Conservation (phyloP, 2,329 filamentous ascomycete species). For the Tolypocladium paradoxum region DNA sequence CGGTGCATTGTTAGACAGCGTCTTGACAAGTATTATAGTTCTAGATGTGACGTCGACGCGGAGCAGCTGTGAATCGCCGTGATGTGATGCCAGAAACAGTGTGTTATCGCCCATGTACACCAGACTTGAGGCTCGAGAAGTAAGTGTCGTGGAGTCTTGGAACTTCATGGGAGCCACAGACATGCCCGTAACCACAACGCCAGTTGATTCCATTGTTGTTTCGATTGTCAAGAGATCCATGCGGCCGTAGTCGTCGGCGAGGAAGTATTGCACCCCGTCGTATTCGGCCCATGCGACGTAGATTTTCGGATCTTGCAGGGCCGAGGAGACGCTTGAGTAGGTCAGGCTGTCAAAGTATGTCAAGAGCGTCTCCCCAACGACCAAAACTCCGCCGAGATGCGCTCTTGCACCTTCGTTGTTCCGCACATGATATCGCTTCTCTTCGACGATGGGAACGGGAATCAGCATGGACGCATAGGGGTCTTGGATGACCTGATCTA, state of each 20-base stretch:
- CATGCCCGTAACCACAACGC: conserved; percentile 61
- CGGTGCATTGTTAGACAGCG: conserved; percentile 66
- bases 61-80: conserved; percentile 82
- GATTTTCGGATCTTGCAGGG: conserved; percentile 63
- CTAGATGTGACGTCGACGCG: conserved; percentile 34
- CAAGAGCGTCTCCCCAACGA: conserved; percentile 71
- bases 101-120: conserved; percentile 65
- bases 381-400: conserved; percentile 58
- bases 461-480: conserved; percentile 50
- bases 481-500: conserved; percentile 42
- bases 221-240: conserved; percentile 77
- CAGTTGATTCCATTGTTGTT: conserved; percentile 51
- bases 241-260: conserved; percentile 84
- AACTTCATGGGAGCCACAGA: conserved; percentile 42
- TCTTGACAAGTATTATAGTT: conserved; percentile 58
- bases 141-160: conserved; percentile 24
- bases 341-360: conserved; percentile 75
- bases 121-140: conserved; percentile 65
- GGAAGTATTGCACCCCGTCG: conserved; percentile 70
- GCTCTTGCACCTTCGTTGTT: conserved; percentile 41
- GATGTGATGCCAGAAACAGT: conserved; percentile 83
- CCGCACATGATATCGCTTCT: conserved; percentile 50
- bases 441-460: conserved; percentile 46
- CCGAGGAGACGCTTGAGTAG: conserved; percentile 52
- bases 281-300: conserved; percentile 89